Conservation (phyloP, 208 protist genomes). For the Leishmania tropica region DNA sequence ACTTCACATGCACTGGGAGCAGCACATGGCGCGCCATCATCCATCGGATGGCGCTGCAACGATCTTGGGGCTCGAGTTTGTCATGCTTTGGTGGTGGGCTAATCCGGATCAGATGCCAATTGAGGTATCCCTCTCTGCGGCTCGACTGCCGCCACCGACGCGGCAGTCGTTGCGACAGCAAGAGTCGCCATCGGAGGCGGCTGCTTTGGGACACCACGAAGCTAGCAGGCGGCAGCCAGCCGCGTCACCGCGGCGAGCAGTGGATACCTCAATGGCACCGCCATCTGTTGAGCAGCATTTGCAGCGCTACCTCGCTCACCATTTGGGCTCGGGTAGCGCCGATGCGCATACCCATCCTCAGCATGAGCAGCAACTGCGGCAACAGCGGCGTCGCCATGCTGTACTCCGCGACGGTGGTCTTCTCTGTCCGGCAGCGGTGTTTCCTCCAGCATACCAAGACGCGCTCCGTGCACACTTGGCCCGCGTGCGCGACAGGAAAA, state of each 20-base stretch:
- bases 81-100: slow-evolving; percentile 73
- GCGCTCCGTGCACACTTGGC: slow-evolving; percentile 24
- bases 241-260: neutral
- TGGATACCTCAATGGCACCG: no score
- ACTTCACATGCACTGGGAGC: slow-evolving; percentile 64
- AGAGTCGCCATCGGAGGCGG: neutral
- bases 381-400: neutral
- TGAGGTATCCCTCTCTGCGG: slow-evolving; percentile 31
- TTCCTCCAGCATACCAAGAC: slow-evolving; percentile 18
- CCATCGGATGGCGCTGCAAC: neutral
- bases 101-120: slow-evolving; percentile 69
- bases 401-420: slow-evolving; percentile 13
- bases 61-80: slow-evolving; percentile 49
- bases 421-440: slow-evolving; percentile 20
- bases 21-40: slow-evolving; percentile 16
- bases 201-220: neutral
- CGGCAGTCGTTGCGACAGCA: slow-evolving; percentile 8
- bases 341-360: neutral
- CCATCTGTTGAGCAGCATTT: slow-evolving; percentile 28
- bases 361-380: neutral
- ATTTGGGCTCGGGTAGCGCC: neutral
- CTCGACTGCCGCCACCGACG: slow-evolving; percentile 19
- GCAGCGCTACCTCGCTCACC: slow-evolving; percentile 9
- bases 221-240: slow-evolving; percentile 3
- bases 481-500: slow-evolving; percentile 33